A percentile compares a stretch with the other conserved stretches of the same genome.
phyloP scores from a whole-genome alignment of 805 yeast genomes.

The Cyberlindnera misumaiensis region DNA sequence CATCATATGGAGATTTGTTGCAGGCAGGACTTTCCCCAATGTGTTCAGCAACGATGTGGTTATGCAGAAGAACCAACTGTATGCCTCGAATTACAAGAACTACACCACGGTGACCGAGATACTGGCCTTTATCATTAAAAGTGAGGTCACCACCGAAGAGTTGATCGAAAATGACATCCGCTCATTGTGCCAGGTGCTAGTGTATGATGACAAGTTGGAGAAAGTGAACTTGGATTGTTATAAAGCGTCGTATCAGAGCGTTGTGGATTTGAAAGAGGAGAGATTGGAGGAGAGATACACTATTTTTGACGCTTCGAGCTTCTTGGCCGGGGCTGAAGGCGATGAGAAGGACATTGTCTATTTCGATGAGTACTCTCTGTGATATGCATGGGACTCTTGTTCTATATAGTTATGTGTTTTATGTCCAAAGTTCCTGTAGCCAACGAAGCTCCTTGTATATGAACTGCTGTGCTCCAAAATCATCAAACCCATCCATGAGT shows the following conservation, averaged over 20 bases:
- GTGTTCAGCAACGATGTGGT: conserved; percentile 40
- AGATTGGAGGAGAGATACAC: conserved; percentile 27
- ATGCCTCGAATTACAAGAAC: conserved; percentile 50
- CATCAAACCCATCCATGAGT: conserved; percentile 61
- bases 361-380: conserved; percentile 42
- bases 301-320: conserved; percentile 36
- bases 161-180: conserved; percentile 67
- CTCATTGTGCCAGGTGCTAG: conserved; percentile 79
- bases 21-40: conserved; percentile 68
- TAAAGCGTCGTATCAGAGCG: conserved; percentile 79
- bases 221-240: conserved; percentile 54
- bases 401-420: not conserved
- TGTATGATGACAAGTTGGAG: conserved; percentile 82
- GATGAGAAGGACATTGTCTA: conserved; percentile 32
- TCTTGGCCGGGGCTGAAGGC: conserved; percentile 31
- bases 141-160: conserved; percentile 78
- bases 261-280: conserved; percentile 50
- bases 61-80: conserved; percentile 29
- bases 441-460: conserved; percentile 31
- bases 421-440: conserved; percentile 1
- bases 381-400: not conserved
- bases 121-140: conserved; percentile 60
- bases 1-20: conserved; percentile 83
- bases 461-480: conserved; percentile 70
- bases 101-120: conserved; percentile 72